Evolutionary conservation across 2,329 filamentous ascomycete species (phyloP).

Genomic region (Penicillium sp.): DNA sequence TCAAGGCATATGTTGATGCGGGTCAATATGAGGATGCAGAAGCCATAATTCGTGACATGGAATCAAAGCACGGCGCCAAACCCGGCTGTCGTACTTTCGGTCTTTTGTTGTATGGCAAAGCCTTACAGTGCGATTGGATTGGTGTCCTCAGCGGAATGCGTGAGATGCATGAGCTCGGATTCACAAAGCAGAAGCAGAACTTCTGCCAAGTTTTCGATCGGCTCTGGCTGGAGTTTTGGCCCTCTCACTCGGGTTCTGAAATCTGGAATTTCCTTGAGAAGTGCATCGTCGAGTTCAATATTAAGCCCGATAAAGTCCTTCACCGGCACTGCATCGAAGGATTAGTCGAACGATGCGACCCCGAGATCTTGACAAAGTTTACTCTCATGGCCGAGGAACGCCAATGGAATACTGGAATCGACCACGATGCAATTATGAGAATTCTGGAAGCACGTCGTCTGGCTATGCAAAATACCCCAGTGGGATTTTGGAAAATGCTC

Average conservation of each 20-base stretch:
- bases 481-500: conserved; percentile 43
- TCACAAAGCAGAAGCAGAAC: conserved; percentile 28
- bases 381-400: conserved; percentile 29
- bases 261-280: conserved; percentile 39
- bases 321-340: conserved; percentile 43
- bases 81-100: conserved; percentile 38
- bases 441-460: conserved; percentile 36
- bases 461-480: conserved; percentile 35
- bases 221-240: conserved; percentile 44
- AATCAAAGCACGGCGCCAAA: conserved; percentile 27
- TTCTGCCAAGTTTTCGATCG: conserved; percentile 40
- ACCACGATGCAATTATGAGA: conserved; percentile 31
- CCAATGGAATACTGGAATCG: conserved; percentile 35
- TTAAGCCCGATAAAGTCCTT: conserved; percentile 40
- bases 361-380: conserved; percentile 33
- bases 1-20: conserved; percentile 42
- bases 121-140: conserved; percentile 41
- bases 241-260: conserved; percentile 33
- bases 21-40: conserved; percentile 37
- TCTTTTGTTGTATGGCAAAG: conserved; percentile 38
- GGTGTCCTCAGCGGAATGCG: conserved; percentile 39
- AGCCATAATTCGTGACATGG: conserved; percentile 37
- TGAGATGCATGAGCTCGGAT: conserved; percentile 36
- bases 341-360: conserved; percentile 39
- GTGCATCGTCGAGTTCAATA: conserved; percentile 35